phyloP scores from a whole-genome alignment of 805 yeast genomes.

The Yamadazyma phyllophila region DNA sequence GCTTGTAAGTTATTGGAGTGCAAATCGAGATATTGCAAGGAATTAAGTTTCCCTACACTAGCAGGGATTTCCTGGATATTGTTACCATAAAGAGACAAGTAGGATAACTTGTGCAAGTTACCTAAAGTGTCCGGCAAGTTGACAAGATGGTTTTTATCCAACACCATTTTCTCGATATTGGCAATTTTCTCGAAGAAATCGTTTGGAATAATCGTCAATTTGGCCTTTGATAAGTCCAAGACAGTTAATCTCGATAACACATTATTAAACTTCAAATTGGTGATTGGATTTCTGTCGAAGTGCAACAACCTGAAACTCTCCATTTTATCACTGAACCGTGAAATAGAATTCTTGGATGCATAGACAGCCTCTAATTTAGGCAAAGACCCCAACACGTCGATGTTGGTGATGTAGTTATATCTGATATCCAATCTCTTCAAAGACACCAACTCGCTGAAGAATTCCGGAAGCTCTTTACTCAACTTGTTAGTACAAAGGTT shows the following conservation, averaged over 20 bases:
- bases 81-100: slow-evolving; percentile 70
- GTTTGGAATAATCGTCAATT: slow-evolving; percentile 68
- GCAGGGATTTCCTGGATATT: slow-evolving; percentile 70
- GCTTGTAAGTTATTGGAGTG: slow-evolving; percentile 80
- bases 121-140: slow-evolving; percentile 71
- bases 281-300: slow-evolving; percentile 81
- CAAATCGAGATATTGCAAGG: slow-evolving; percentile 67
- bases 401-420: slow-evolving; percentile 58
- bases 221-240: slow-evolving; percentile 78
- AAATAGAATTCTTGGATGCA: slow-evolving; percentile 72
- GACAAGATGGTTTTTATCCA: slow-evolving; percentile 82
- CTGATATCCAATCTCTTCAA: slow-evolving; percentile 75
- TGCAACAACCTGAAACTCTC: slow-evolving; percentile 65
- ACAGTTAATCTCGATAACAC: slow-evolving; percentile 61
- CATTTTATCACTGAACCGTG: slow-evolving; percentile 64
- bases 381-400: slow-evolving; percentile 54
- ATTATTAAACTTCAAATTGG: slow-evolving; percentile 56
- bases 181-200: slow-evolving; percentile 61
- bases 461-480: slow-evolving; percentile 48
- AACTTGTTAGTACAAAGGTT: slow-evolving; percentile 74
- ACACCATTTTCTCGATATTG: slow-evolving; percentile 64
- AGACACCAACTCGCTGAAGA: slow-evolving; percentile 50
- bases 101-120: slow-evolving; percentile 53
- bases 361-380: slow-evolving; percentile 69
- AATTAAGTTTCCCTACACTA: slow-evolving; percentile 56